phyloP scores from a whole-genome alignment of 2,329 filamentous ascomycete genomes.

The Fusarium phyllophilum region DNA sequence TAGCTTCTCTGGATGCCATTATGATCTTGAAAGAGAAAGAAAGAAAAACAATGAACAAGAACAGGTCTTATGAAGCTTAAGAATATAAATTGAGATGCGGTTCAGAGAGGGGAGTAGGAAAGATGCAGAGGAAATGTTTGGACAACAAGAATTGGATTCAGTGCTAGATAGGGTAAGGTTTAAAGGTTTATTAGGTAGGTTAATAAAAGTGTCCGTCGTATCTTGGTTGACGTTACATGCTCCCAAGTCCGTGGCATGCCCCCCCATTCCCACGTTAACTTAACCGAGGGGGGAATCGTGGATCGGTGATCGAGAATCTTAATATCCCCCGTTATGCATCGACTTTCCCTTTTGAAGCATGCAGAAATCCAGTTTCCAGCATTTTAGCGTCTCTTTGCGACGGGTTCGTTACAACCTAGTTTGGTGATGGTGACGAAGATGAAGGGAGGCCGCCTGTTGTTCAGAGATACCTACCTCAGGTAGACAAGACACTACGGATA shows the following conservation, averaged over 20 bases:
- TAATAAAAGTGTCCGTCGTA: conserved; percentile 3
- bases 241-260: not conserved
- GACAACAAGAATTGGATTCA: not conserved
- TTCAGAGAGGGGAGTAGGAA: not conserved
- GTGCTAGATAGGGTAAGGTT: conserved; percentile 16
- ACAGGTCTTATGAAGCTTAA: not conserved
- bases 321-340: not conserved
- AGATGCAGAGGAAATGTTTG: conserved; percentile 7
- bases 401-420: conserved; percentile 11
- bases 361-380: conserved; percentile 21
- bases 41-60: not conserved
- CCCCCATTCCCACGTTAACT: conserved; percentile 10
- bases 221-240: conserved; percentile 35
- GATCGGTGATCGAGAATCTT: conserved; percentile 7
- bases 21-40: not conserved
- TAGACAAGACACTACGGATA: not conserved
- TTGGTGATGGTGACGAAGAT: conserved; percentile 18
- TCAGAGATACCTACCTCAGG: not conserved
- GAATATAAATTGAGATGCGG: not conserved
- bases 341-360: conserved; percentile 5
- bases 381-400: conserved; percentile 29
- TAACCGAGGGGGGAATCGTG: conserved; percentile 19
- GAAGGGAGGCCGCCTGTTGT: conserved; percentile 21
- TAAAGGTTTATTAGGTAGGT: not conserved
- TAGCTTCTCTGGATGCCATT: conserved; percentile 24